Evolutionary conservation across 495 filamentous ascomycete genomes (phyloP).

Genomic region (Daldinia decipiens): DNA sequence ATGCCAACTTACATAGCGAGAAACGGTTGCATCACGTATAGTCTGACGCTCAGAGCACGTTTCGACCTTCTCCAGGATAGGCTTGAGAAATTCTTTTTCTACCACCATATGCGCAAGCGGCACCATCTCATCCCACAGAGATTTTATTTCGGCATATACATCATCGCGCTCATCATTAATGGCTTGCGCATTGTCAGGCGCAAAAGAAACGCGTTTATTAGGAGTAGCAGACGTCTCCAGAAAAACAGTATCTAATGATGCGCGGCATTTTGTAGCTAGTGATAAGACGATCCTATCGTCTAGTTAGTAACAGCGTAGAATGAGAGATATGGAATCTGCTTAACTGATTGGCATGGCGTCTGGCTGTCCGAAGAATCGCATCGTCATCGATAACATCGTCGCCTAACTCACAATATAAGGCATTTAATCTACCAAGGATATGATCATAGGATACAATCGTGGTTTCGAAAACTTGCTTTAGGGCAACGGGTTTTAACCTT

Average conservation of each 20-base stretch:
- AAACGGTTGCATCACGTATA: conserved; percentile 25
- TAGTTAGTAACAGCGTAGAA: conserved; percentile 20
- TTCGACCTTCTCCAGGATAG: conserved; percentile 30
- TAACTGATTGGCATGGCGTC: conserved; percentile 42
- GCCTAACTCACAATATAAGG: conserved; percentile 28
- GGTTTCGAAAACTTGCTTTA: conserved; percentile 20
- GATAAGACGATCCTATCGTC: conserved; percentile 40
- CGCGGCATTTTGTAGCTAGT: conserved; percentile 43
- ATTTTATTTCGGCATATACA: conserved; percentile 40
- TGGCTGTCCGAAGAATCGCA: conserved; percentile 31
- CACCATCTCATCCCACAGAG: conserved; percentile 43
- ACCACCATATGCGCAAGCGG: conserved; percentile 48
- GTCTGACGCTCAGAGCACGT: conserved; percentile 27
- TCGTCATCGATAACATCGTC: conserved; percentile 27
- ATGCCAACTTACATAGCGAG: conserved; percentile 36
- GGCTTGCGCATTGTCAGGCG: conserved; percentile 9
- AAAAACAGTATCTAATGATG: conserved; percentile 43
- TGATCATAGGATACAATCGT: conserved; percentile 34
- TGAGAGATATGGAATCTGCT: neutral
- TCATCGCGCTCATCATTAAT: conserved; percentile 33
- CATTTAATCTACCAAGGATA: conserved; percentile 33
- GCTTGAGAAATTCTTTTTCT: conserved; percentile 43
- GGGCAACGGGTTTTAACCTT: conserved; percentile 9
- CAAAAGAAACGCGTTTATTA: conserved; percentile 11
- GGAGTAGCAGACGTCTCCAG: conserved; percentile 30